Evolutionary conservation across 176 grass and related monocot species (phyloP), one percentile per base, ranked within the genome.

Genomic region (Poa pratensis): DNA sequence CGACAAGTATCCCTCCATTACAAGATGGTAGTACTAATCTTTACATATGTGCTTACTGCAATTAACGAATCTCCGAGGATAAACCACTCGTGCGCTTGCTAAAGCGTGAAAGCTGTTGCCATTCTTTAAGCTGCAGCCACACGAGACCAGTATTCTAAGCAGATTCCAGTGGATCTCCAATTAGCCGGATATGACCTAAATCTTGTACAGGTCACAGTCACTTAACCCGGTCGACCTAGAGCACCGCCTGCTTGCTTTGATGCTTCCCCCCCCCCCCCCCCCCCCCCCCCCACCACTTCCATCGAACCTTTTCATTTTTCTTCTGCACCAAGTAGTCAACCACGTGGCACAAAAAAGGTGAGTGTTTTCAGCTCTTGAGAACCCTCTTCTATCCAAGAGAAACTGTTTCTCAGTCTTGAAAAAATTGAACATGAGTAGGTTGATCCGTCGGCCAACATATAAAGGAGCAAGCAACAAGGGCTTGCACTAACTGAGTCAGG

Each of bases 71-170:
- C 24, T 6, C 5, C 1, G 66, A 79, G 30, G 22, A 75, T 51
- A 26, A 75, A 16, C 80, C 80, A 70, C 26, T 78, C 61, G n/a
- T 63, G 34, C 4, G 72, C 45, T 40, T 20, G 27, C 24, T 18
- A 80, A 86, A 89, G 72, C 83, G 2, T 61, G 77, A 70, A 77
- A 82, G 71, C 11, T 76, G 1, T 24, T 24, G 22, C 20, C 3
- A 43, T 10, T 72, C 78, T 77, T 90, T 86, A 86, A 51, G 19
- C 54, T 0, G 43, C 79, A 66, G 7, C 55, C 84, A 60, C 53
- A 76, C 6, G 22, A 48, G 46, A 8, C 19, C 22, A 82, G 43
- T 55, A 35, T 86, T 63, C 79, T 11, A 55, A 37, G 54, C 20
- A 27, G 76, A 75, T 22, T 67, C 55, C 55, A 48, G 69, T 48